Percentiles rank a stretch among this genome's conserved stretches.
These are phyloP conservation scores for Cladosporium sp. DNA, from an alignment of 2,329 filamentous ascomycete species.

Conservation along the genomic window DNA sequence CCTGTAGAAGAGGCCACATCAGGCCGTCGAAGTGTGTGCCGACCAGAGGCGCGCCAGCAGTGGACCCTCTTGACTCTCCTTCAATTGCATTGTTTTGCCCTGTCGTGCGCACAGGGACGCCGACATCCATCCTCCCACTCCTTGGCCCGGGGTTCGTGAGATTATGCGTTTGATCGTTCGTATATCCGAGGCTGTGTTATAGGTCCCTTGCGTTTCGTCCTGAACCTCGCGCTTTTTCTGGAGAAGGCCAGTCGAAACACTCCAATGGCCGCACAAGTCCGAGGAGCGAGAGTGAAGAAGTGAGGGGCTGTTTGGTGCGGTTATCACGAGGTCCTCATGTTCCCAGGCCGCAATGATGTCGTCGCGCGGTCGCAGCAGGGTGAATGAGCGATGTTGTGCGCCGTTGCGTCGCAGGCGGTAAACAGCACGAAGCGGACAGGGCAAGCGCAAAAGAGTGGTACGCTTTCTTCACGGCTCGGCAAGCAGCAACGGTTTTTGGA, in stretches of 20 bases:
- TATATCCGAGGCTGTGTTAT: slow-evolving; percentile 10
- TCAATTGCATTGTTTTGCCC: background rate
- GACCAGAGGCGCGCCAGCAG: background rate
- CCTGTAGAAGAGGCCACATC: slow-evolving; percentile 4
- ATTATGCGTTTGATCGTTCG: slow-evolving; percentile 9
- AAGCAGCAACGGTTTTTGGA: background rate
- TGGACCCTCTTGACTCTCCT: background rate
- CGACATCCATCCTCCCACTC: slow-evolving; percentile 9
- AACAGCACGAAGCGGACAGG: background rate
- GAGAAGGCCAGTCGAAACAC: too few species aligned
- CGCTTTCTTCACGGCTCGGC: background rate
- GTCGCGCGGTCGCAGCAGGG: background rate
- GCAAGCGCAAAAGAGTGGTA: background rate
- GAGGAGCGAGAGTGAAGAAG: background rate
- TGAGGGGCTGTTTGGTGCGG: background rate
- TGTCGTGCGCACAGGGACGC: slow-evolving; percentile 7
- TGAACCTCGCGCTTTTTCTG: background rate
- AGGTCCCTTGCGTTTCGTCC: slow-evolving; percentile 12
- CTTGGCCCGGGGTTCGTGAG: background rate
- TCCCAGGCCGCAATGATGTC: too few species aligned
- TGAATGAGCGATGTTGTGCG: background rate
- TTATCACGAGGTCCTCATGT: too few species aligned
- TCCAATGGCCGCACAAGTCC: background rate
- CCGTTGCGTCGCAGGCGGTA: background rate
- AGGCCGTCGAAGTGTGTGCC: background rate